Conservation (phyloP, 2,329 filamentous ascomycete genomes). For the Endocalyx cinctus region DNA sequence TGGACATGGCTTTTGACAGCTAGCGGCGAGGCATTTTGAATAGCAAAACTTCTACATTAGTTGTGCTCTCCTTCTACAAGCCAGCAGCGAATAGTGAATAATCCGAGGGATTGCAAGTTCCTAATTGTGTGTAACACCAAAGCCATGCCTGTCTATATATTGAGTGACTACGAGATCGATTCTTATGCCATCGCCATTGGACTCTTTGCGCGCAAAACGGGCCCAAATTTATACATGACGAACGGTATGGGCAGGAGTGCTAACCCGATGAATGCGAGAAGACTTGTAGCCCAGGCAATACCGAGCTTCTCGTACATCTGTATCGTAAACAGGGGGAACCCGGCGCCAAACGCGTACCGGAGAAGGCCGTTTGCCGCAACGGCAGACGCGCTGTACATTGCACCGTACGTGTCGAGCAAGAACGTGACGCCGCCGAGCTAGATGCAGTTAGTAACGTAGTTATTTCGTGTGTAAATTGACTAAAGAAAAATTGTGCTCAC, state of each 20-base stretch:
- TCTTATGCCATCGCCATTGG: no score
- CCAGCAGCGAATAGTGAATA: no score
- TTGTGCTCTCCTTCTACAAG: no score
- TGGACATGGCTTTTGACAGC: no score
- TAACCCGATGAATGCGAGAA: slow-evolving; percentile 31
- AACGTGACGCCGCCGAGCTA: slow-evolving; percentile 37
- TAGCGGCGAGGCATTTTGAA: no score
- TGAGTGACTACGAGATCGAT: no score
- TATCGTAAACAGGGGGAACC: slow-evolving; percentile 55
- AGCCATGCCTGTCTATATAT: no score
- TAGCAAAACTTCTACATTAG: no score
- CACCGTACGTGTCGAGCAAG: slow-evolving; percentile 8
- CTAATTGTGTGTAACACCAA: no score
- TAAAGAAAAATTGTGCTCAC: slow-evolving; percentile 28
- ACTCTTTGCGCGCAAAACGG: slow-evolving; percentile 27
- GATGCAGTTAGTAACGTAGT: not conserved
- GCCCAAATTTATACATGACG: slow-evolving; percentile 37
- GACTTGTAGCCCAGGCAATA: slow-evolving; percentile 61
- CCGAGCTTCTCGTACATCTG: slow-evolving; percentile 54
- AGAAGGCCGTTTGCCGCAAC: slow-evolving; percentile 64
- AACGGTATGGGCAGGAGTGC: slow-evolving; percentile 39
- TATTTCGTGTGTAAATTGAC: no score
- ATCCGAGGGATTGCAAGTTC: no score
- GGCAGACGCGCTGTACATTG: slow-evolving; percentile 68
- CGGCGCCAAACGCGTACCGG: slow-evolving; percentile 53